Evolutionary conservation across 257 asterid species (phyloP).

Genomic region (Solanum clarkiae): DNA sequence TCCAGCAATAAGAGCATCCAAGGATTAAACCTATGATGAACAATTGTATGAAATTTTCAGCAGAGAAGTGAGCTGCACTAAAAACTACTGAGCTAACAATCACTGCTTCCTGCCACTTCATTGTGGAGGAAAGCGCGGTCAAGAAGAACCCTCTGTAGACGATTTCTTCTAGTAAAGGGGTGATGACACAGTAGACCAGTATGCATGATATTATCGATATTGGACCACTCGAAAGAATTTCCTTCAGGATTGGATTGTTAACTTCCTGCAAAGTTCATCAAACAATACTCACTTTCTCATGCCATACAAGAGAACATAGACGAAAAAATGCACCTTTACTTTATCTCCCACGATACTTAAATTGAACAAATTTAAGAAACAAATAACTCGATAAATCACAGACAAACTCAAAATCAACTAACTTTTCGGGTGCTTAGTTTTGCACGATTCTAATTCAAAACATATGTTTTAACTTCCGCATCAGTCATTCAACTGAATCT

Average conservation of each 20-base stretch:
- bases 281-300: background rate
- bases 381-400: background rate
- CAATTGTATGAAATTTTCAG: slow-evolving; percentile 65
- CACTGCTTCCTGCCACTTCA: slow-evolving; percentile 74
- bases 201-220: slow-evolving; percentile 34
- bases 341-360: background rate
- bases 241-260: slow-evolving; percentile 46
- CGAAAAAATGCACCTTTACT: background rate
- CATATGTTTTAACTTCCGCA: background rate
- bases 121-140: slow-evolving; percentile 49
- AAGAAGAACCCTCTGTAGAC: slow-evolving; percentile 72
- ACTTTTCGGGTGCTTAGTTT: background rate
- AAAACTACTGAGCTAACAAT: slow-evolving; percentile 50
- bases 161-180: slow-evolving; percentile 78
- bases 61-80: slow-evolving; percentile 70
- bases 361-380: background rate
- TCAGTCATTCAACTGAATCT: background rate
- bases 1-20: slow-evolving; percentile 78
- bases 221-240: slow-evolving; percentile 47
- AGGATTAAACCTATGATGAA: slow-evolving; percentile 49
- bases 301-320: background rate
- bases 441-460: background rate
- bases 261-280: slow-evolving; percentile 32
- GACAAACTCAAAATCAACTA: background rate
- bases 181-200: slow-evolving; percentile 46